Base-by-base conservation (phyloP, 2,329 filamentous ascomycete species). In the Alternaria sp. region DNA sequence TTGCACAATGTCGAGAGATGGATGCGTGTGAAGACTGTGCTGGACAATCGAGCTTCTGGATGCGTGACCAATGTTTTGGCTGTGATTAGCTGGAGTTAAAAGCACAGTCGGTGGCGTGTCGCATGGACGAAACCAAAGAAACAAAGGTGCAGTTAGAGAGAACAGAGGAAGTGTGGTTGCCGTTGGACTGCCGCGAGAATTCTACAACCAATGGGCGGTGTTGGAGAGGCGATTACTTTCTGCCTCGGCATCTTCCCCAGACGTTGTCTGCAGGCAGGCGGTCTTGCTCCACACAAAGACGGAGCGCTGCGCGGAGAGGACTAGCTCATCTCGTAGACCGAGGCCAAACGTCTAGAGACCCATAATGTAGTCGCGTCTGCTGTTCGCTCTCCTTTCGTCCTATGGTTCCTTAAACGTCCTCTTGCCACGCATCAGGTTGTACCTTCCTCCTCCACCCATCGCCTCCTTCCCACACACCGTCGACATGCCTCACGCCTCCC, bases 401-500 rank as follows among this genome's bases (percentile, higher is more conserved):
- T 36, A n/a, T 13, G 49, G 23, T 28, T 25, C 44, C 12, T 15
- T 30, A 25, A 19, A 25, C 19, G n/a, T 17, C 13, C 19, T 17
- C 30, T 30, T 43, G 17, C 25, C 23, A 45, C 19, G 28, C 36
- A 36, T 17, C 49, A 45, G n/a, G 19, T 19, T 8, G 51, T 25
- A 11, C 23, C 36, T 57, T 40, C 17, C n/a, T 25, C 40, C 7
- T 23, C 32, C 10, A 25, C 26, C 23, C 12, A 5, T 30, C n/a
- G 25, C 21, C 12, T 21, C 21, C 40, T 63, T 26, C 21, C 19
- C 26, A 45, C 26, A 43, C 40, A 50, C 47, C 59, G 19, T 21
- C 66, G 67, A 51, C 60, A 79, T 79, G 77, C 70, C 77, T 57
- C 71, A 73, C 70, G 68, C 66, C 47, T 52, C 75, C n/a, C 75